phyloP scores from a whole-genome alignment of 1,284 basidiomycete genomes.

The Cystobasidiaceae sp. region DNA sequence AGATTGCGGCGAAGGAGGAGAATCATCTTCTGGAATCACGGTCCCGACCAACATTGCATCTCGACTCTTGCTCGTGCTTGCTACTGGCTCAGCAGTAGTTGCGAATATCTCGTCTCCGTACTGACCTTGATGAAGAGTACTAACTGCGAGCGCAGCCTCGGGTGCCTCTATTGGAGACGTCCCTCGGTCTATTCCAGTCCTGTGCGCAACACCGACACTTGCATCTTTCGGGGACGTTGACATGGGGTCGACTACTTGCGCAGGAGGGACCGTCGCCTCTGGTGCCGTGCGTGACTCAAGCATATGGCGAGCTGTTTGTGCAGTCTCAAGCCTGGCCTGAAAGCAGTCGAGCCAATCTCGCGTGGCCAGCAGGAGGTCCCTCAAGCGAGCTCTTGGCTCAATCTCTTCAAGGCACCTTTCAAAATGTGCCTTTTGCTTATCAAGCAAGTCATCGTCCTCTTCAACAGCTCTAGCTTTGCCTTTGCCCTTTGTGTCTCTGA shows the following conservation, averaged over 20 bases:
- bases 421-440: slow-evolving; percentile 13
- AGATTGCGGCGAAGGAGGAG: slow-evolving; percentile 13
- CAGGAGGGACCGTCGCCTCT: too few species aligned
- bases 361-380: slow-evolving; percentile 3
- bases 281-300: too few species aligned
- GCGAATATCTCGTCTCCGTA: background rate
- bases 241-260: background rate
- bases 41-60: background rate
- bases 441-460: background rate
- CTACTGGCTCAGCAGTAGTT: background rate
- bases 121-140: background rate
- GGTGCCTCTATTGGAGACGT: slow-evolving; percentile 17
- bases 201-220: background rate
- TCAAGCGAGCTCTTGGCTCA: background rate
- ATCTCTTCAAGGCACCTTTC: slow-evolving; percentile 13
- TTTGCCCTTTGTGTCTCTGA: slow-evolving; percentile 15
- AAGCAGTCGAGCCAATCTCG: slow-evolving; percentile 11
- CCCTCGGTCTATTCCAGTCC: slow-evolving; percentile 4
- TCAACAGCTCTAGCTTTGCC: background rate
- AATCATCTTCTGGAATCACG: slow-evolving; percentile 1
- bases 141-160: background rate
- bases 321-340: background rate
- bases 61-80: background rate
- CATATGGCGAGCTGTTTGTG: too few species aligned
- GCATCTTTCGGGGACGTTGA: background rate